Base-by-base conservation (phyloP, 108 stramenopile species). In the Pseudonitzschia multistriata region DNA sequence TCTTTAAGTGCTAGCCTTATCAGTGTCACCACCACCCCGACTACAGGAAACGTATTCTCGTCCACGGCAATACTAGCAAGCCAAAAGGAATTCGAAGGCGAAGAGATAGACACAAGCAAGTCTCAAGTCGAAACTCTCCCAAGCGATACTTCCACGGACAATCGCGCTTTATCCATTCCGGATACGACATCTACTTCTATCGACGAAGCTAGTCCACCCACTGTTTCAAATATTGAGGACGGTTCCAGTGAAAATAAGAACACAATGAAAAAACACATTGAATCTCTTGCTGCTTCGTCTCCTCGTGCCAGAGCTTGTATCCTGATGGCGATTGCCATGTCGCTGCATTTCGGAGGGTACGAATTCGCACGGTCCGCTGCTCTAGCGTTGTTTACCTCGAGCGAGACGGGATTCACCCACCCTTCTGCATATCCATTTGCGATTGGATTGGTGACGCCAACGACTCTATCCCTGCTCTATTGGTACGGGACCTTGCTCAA, bases 271-370 rank as follows among this genome's bases (percentile, higher is more conserved):
- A 15, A 61, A 61, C n/a, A 31, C 29, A 15, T 29, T 3, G 2
- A 31, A 6, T 45, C 31, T 34, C 31, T 33, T 73, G 22, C 7
- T 42, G n/a, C 2, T 13, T 52, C 50, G 19, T 63, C 74, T 56
- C 75, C 75, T 10, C 31, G 71, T 35, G 77, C 49, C 8, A 45
- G 45, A 45, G 65, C 77, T 0, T 78, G 71, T 30, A 54, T 88
- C 0, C 83, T 67, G 37, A 87, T 87, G 83, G 73, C 84, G 4
- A 31, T 80, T 4, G 87, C 89, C 42, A 88, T 91, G 67, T 80
- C 87, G 0, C 68, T 91, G 8, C 90, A 94, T 74, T 87, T 91
- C 67, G 84, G 82, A 25, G 90, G 88, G 7, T 94, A 94, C 61
- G 90, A 91, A 69, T 86, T 91, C 57, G 80, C 87, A 30, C 88